Conservation (phyloP, 305 asterid genomes). For the Fraxinus angustifolia region DNA sequence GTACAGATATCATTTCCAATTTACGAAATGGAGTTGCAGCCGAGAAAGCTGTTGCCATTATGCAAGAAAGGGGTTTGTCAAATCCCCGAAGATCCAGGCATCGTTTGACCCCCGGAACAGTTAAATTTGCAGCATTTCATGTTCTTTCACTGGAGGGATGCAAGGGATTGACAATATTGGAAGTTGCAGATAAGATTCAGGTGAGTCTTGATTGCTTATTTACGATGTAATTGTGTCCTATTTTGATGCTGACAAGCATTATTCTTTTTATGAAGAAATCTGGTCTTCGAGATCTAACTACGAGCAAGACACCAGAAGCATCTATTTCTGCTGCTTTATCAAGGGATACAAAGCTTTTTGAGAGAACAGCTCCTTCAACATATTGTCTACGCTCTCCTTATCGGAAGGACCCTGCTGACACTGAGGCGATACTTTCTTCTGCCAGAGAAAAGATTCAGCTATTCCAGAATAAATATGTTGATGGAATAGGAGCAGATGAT, state of each 20-base stretch:
- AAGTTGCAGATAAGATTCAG: conserved; percentile 94
- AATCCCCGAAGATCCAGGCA: conserved; percentile 77
- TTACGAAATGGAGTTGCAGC: conserved; percentile 88
- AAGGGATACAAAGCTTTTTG: conserved; percentile 83
- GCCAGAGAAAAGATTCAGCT: conserved; percentile 71
- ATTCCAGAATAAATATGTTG: conserved; percentile 51
- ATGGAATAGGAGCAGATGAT: conserved; percentile 57
- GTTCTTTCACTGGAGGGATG: conserved; percentile 88
- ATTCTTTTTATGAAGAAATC: conserved; percentile 54
- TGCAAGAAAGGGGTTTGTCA: conserved; percentile 82
- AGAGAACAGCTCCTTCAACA: conserved; percentile 96
- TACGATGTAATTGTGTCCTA: conserved; percentile 15
- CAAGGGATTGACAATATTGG: conserved; percentile 72
- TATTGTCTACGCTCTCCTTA: conserved; percentile 80
- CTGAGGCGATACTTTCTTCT: conserved; percentile 54
- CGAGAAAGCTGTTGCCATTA: conserved; percentile 72
- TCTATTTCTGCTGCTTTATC: conserved; percentile 96
- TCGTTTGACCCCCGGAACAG: conserved; percentile 90
- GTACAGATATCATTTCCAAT: conserved; percentile 54
- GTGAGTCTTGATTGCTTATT: conserved; percentile 31
- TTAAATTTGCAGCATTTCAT: conserved; percentile 86
- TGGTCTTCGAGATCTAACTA: conserved; percentile 91
- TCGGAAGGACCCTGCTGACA: conserved; percentile 74
- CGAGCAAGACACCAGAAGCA: conserved; percentile 98
- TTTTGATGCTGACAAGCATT: conserved; percentile 25